Conservation (phyloP, 192 early-diverging fungal genomes). For the Gamsiella multidivaricata region DNA sequence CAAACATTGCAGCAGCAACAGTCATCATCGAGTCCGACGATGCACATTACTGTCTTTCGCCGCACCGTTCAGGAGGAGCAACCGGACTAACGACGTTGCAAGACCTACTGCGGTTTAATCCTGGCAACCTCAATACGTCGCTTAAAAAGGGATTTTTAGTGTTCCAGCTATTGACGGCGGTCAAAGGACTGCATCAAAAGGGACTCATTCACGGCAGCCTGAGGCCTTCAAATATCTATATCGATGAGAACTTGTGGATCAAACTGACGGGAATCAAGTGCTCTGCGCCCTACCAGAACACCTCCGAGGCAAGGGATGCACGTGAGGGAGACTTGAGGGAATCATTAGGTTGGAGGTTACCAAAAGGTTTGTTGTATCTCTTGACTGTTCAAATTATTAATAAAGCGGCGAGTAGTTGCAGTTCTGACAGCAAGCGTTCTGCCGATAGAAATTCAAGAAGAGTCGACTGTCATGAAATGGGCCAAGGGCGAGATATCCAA, state of each 20-base stretch:
- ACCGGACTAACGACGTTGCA: conserved; percentile 60
- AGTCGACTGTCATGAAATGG: conserved; percentile 73
- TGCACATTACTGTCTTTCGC: conserved; percentile 64
- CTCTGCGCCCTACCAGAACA: conserved; percentile 34
- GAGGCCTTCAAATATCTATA: conserved; percentile 62
- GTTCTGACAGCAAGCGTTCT: not conserved
- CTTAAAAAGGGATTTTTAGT: conserved; percentile 71
- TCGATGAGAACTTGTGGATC: conserved; percentile 72
- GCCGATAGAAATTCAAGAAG: conserved; percentile 55
- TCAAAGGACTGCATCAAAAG: conserved; percentile 62
- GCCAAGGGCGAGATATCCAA: conserved; percentile 87
- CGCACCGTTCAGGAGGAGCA: conserved; percentile 57
- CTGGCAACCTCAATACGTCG: conserved; percentile 65
- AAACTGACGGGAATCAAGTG: conserved; percentile 64
- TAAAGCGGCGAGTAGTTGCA: not conserved
- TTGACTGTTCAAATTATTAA: too few relatives aligned
- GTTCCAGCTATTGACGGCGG: conserved; percentile 65
- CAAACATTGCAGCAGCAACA: conserved; percentile 33
- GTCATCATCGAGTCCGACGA: conserved; percentile 61
- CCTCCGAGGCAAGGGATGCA: too few relatives aligned
- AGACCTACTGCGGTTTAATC: conserved; percentile 69
- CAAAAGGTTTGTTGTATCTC: conserved; percentile 54
- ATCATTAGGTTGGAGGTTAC: conserved; percentile 2
- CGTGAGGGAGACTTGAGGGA: not conserved
- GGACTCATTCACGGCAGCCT: conserved; percentile 70